Evolutionary conservation across 148 eudicot genomes (phyloP), one percentile per base, ranked within the genome.

Genomic region (Nyssa sinensis): DNA sequence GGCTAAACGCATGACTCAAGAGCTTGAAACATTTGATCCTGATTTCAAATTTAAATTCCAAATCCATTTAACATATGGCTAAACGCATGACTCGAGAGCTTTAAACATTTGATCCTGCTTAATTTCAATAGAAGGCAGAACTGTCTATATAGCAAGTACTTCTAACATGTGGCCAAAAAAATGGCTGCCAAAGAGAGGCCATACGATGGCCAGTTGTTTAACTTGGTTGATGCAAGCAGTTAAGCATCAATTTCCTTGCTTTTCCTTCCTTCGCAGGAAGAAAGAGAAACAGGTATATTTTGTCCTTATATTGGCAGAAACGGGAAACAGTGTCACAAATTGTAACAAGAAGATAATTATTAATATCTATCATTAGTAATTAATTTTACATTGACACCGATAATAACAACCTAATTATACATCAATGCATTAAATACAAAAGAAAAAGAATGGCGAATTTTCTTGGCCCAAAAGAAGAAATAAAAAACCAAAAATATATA

Each of bases 301-400:
- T 39, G 11, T 39, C 44, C 7, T 39, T 3, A 39, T 0, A 12
- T 39, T 49, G 1, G 57, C 57, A 53, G 72, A 32, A 49, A 70
- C 17, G 57, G 13, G 73, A 64, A 33, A 55, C 59, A 55, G 4
- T 9, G 17, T 19, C 12, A 5, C 12, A 63, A 63, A 17, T 70
- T 24, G 47, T n/a, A 32, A 57, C 27, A 12, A 31, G 2, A 70
- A 70, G 27, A 69, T 13, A 5, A 35, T 32, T 10, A 53, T n/a
- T 59, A 57, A 53, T 71, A 12, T 58, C 39, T 17, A 13, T 4
- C 7, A 25, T 71, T 60, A 58, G 31, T 37, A 0, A 19, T 60
- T 60, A 19, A 37, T 60, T 27, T 60, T 71, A 71, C 74, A 71
- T 13, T 62, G 59, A 17, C 63, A 70, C 64, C 14, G 63, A 70